Evolutionary conservation across 2,329 filamentous ascomycete genomes (phyloP).

Genomic region (Ophiocordyceps unilateralis): DNA sequence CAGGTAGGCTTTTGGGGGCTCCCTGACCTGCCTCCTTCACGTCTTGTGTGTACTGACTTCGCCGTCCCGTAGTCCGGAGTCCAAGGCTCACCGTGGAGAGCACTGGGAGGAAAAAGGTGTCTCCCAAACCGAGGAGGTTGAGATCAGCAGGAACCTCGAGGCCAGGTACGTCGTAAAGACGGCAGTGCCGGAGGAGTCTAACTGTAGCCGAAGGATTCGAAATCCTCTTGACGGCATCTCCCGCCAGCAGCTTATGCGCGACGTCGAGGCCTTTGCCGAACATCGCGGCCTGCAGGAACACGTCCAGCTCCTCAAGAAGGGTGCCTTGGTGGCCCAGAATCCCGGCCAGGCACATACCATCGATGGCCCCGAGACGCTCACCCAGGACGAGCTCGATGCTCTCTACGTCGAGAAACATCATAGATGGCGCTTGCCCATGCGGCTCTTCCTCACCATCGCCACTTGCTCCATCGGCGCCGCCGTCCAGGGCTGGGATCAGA

Average conservation of each 20-base stretch:
- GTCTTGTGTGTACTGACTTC: background rate
- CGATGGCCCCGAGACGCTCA: conserved; percentile 34
- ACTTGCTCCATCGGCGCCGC: conserved; percentile 52
- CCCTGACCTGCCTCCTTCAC: background rate
- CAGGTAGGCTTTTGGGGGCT: conserved; percentile 1
- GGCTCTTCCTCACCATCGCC: conserved; percentile 48
- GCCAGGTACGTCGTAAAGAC: conserved; percentile 20
- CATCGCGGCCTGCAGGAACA: conserved; percentile 43
- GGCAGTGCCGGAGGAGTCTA: background rate
- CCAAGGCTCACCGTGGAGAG: conserved; percentile 5
- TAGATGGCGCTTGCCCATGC: conserved; percentile 46
- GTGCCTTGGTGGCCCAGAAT: conserved; percentile 34
- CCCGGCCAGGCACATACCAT: conserved; percentile 39
- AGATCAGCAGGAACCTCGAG: conserved; percentile 21
- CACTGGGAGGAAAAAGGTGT: conserved; percentile 11
- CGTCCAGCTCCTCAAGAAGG: conserved; percentile 39
- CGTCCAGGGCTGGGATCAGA: conserved; percentile 50
- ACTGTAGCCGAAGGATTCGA: conserved; percentile 18
- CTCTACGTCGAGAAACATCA: conserved; percentile 44
- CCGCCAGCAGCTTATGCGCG: conserved; percentile 31
- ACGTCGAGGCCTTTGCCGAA: conserved; percentile 42
- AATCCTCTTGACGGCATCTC: conserved; percentile 32
- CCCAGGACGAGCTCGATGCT: conserved; percentile 35
- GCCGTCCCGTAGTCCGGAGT: conserved; percentile 1
- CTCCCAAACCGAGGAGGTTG: conserved; percentile 14